Evolutionary conservation across 2,329 filamentous ascomycete genomes (phyloP).

Genomic region (Colletotrichum liaoningense): DNA sequence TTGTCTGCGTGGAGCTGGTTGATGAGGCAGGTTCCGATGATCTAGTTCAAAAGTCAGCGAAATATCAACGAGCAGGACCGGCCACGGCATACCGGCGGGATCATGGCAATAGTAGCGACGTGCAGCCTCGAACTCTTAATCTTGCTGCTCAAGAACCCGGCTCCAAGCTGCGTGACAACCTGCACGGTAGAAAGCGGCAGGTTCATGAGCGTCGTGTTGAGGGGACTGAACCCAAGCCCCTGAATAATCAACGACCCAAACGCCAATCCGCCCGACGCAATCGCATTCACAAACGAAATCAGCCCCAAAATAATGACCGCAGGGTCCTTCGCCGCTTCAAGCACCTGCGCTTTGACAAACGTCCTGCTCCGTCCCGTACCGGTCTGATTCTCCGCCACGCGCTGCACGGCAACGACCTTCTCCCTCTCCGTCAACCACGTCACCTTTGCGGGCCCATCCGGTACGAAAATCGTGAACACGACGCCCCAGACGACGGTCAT

Average conservation of each 20-base stretch:
- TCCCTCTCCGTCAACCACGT: slow-evolving; percentile 44
- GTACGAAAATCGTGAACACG: slow-evolving; percentile 43
- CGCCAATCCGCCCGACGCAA: slow-evolving; percentile 21
- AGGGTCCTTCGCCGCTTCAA: slow-evolving; percentile 39
- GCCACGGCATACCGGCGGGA: slow-evolving; percentile 10
- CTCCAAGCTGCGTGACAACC: slow-evolving; percentile 22
- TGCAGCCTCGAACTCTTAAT: slow-evolving; percentile 20
- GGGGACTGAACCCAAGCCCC: slow-evolving; percentile 64
- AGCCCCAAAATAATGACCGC: slow-evolving; percentile 40
- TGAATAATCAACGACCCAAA: slow-evolving; percentile 55
- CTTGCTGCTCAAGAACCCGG: slow-evolving; percentile 27
- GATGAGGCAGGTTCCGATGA: slow-evolving; percentile 27
- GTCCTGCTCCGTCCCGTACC: slow-evolving; percentile 36
- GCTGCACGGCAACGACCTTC: slow-evolving; percentile 42
- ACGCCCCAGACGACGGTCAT: slow-evolving; percentile 43
- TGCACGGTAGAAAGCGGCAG: slow-evolving; percentile 53
- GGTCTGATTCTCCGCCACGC: slow-evolving; percentile 43
- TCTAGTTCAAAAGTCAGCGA: background rate
- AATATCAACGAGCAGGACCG: background rate
- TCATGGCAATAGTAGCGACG: slow-evolving; percentile 23
- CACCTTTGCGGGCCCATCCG: slow-evolving; percentile 44
- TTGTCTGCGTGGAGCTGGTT: slow-evolving; percentile 30
- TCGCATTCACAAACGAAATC: slow-evolving; percentile 29
- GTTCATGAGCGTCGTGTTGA: slow-evolving; percentile 67
- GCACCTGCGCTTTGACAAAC: slow-evolving; percentile 27